Percentiles rank a stretch among this genome's conserved stretches.
phyloP scores from a whole-genome alignment of 2,329 filamentous ascomycete species.

The Pyricularia sp. region DNA sequence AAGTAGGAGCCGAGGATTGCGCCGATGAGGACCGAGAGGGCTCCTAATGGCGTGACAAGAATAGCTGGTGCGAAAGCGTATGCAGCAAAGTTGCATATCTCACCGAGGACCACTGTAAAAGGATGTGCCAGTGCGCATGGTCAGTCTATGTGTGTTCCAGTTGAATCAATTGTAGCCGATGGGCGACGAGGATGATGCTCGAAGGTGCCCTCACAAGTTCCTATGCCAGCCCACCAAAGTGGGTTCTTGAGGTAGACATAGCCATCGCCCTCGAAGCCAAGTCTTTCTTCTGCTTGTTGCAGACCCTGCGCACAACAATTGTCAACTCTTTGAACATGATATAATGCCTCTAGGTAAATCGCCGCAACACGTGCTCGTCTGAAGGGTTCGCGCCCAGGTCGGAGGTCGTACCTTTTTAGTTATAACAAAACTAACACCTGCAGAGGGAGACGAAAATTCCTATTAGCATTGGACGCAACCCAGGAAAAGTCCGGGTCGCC shows the following conservation, averaged over 20 bases:
- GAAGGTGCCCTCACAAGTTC: constrained; percentile 56
- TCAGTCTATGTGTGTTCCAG: constrained; percentile 11
- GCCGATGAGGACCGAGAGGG: constrained; percentile 88
- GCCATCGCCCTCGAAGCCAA: constrained; percentile 95
- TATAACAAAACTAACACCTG: constrained; percentile 94
- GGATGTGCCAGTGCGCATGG: neutral
- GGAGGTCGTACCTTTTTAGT: constrained; percentile 77
- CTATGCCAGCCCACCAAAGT: constrained; percentile 95
- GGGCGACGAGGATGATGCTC: neutral
- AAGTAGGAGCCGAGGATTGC: constrained; percentile 94
- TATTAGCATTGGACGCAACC: constrained; percentile 13
- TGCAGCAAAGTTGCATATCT: constrained; percentile 94
- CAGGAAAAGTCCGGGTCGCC: constrained; percentile 7
- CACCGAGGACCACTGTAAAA: constrained; percentile 71
- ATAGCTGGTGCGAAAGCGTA: constrained; percentile 99
- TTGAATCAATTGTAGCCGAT: neutral
- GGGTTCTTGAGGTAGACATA: constrained; percentile 90
- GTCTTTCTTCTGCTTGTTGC: constrained; percentile 79
- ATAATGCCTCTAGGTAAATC: neutral
- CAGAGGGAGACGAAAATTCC: constrained; percentile 4
- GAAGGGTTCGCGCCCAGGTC: neutral
- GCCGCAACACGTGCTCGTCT: neutral
- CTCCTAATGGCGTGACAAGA: constrained; percentile 88
- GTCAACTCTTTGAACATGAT: neutral
- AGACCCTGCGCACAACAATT: constrained; percentile 25